Percentiles rank a stretch among this genome's conserved stretches.
Evolutionary conservation across 768 basidiomycete genomes (phyloP).

Genomic region (Agrocybe chaxingu): DNA sequence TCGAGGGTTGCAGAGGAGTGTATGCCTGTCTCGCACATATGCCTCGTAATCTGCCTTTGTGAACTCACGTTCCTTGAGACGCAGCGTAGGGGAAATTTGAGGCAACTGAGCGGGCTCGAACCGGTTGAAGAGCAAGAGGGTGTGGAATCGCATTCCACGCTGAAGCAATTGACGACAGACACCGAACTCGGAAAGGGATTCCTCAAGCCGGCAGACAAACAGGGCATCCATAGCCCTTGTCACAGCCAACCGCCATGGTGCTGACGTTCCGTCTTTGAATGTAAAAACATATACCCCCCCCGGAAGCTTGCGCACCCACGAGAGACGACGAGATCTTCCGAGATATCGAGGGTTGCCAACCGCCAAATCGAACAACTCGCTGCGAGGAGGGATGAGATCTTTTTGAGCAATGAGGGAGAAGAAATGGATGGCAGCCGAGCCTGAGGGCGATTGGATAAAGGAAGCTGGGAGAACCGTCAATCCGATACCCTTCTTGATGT

Average conservation of each 20-base stretch:
- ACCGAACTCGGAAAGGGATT: background rate
- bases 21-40: background rate
- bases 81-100: background rate
- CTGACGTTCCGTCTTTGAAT: background rate
- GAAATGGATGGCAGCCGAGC: no score
- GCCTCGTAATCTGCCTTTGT: background rate
- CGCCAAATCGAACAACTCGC: no score
- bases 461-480: no score
- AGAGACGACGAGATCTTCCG: no score
- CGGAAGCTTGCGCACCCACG: no score
- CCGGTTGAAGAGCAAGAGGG: no score
- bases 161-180: background rate
- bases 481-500: no score
- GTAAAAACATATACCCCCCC: background rate
- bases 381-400: no score
- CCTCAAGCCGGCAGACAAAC: slow-evolving; percentile 4
- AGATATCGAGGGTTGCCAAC: no score
- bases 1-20: slow-evolving; percentile 3
- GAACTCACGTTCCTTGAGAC: slow-evolving; percentile 1
- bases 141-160: background rate
- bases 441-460: no score
- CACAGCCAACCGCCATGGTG: slow-evolving; percentile 7
- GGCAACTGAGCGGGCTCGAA: no score
- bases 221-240: background rate
- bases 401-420: no score